phyloP scores from a whole-genome alignment of 2,329 filamentous ascomycete genomes.

The Thielaviopsis ethacetica region DNA sequence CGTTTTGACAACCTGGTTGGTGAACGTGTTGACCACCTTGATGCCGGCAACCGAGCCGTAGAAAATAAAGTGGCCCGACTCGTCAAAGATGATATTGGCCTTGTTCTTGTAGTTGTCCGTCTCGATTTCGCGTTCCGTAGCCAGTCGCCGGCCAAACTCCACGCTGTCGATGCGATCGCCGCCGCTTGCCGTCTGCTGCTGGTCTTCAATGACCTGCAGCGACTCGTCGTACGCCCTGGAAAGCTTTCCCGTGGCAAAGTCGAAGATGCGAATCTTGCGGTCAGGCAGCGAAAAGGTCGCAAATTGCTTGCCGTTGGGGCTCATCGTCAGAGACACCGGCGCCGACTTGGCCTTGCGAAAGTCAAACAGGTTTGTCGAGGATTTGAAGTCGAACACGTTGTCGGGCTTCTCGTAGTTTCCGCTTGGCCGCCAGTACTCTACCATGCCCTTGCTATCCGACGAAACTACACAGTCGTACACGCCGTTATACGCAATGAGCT shows the following conservation, averaged over 20 bases:
- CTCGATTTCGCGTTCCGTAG: constrained; percentile 74
- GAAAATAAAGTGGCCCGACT: constrained; percentile 86
- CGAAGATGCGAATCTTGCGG: constrained; percentile 81
- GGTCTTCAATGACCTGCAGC: constrained; percentile 70
- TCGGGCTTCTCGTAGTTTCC: constrained; percentile 78
- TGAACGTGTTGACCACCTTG: constrained; percentile 92
- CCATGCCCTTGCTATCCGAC: constrained; percentile 75
- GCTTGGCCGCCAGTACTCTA: constrained; percentile 87
- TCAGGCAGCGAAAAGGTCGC: constrained; percentile 85
- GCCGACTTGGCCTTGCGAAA: constrained; percentile 91
- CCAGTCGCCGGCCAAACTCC: constrained; percentile 79
- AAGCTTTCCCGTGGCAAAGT: constrained; percentile 77
- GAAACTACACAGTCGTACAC: constrained; percentile 81
- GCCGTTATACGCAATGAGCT: constrained; percentile 79
- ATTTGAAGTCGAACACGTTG: constrained; percentile 85
- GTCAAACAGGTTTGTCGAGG: constrained; percentile 83
- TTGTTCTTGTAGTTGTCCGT: constrained; percentile 48
- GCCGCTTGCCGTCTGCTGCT: constrained; percentile 87
- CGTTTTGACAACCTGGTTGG: constrained; percentile 78
- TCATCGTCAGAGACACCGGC: constrained; percentile 68
- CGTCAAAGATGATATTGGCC: constrained; percentile 83
- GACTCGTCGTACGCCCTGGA: constrained; percentile 93
- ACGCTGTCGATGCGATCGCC: constrained; percentile 70
- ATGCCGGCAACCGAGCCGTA: constrained; percentile 86
- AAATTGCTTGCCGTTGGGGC: constrained; percentile 72